A percentile compares a stretch with the other conserved stretches of the same genome.
Conservation (phyloP, 1,284 basidiomycete genomes). For the Coniophora puteana region DNA sequence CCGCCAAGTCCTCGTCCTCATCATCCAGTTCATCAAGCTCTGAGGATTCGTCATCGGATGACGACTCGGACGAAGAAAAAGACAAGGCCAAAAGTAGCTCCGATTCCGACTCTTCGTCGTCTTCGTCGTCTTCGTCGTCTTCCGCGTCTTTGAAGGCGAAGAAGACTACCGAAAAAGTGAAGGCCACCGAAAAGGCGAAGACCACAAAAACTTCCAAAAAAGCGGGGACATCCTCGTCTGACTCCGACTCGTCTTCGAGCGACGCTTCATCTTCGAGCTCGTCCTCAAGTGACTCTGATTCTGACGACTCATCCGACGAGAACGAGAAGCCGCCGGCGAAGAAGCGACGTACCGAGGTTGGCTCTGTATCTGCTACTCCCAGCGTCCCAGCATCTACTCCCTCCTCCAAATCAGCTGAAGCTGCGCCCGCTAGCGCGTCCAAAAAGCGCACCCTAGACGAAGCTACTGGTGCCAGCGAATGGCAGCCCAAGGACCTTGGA, state of each 20-base stretch:
- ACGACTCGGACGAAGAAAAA: constrained; percentile 19
- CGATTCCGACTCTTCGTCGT: too few relatives aligned
- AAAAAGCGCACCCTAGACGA: too few relatives aligned
- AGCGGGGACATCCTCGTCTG: constrained; percentile 2
- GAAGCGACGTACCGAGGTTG: constrained; percentile 54
- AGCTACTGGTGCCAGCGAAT: not conserved
- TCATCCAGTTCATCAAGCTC: constrained; percentile 6
- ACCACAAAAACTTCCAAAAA: constrained; percentile 4
- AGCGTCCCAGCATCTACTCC: constrained; percentile 19
- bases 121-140: too few relatives aligned
- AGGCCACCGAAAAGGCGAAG: constrained; percentile 5
- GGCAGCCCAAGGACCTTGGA: too few relatives aligned
- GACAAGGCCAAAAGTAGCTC: not conserved
- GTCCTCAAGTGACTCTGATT: constrained; percentile 2
- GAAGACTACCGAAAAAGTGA: too few relatives aligned
- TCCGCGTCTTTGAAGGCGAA: too few relatives aligned
- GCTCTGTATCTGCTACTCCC: constrained; percentile 47
- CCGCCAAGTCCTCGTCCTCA: constrained; percentile 15
- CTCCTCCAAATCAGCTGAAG: too few relatives aligned
- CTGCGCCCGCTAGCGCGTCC: too few relatives aligned
- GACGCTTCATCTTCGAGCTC: too few relatives aligned
- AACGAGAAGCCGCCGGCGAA: constrained; percentile 37
- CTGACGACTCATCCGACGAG: not conserved
- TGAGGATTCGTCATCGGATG: constrained; percentile 18
- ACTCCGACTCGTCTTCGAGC: too few relatives aligned